Conservation (phyloP, 495 filamentous ascomycete genomes). For the Trichoderma gamsii region DNA sequence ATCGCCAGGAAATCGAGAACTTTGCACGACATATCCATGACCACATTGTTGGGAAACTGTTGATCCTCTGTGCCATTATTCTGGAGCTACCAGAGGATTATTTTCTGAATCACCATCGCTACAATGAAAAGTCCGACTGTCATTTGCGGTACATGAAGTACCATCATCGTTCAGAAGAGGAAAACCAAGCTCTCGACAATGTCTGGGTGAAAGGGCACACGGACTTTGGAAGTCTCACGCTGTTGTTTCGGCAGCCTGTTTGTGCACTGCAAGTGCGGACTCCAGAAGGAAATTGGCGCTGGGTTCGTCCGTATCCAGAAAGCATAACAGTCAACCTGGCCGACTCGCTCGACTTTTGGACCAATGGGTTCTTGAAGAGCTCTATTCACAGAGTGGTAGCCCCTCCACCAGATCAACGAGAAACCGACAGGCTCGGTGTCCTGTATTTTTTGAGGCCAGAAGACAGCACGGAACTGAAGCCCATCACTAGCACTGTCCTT, state of each 20-base stretch:
- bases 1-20: slow-evolving; percentile 36
- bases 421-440: slow-evolving; percentile 46
- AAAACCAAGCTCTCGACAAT: slow-evolving; percentile 30
- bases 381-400: slow-evolving; percentile 49
- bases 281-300: slow-evolving; percentile 45
- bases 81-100: slow-evolving; percentile 49
- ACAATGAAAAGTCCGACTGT: slow-evolving; percentile 41
- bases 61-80: slow-evolving; percentile 45
- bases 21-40: slow-evolving; percentile 41
- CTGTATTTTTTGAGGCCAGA: slow-evolving; percentile 42
- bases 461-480: slow-evolving; percentile 27
- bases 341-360: slow-evolving; percentile 45
- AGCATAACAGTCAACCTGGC: slow-evolving; percentile 51
- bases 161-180: slow-evolving; percentile 36
- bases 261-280: slow-evolving; percentile 40
- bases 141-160: slow-evolving; percentile 55
- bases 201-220: slow-evolving; percentile 45
- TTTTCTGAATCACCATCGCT: slow-evolving; percentile 44
- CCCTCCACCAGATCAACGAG: slow-evolving; percentile 44
- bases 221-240: slow-evolving; percentile 51
- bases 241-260: slow-evolving; percentile 50
- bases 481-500: slow-evolving; percentile 15
- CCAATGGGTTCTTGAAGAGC: slow-evolving; percentile 46
- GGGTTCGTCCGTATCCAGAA: slow-evolving; percentile 44
- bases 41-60: slow-evolving; percentile 39